Conservation (phyloP, 257 asterid genomes). For the Solanum habrochaites region DNA sequence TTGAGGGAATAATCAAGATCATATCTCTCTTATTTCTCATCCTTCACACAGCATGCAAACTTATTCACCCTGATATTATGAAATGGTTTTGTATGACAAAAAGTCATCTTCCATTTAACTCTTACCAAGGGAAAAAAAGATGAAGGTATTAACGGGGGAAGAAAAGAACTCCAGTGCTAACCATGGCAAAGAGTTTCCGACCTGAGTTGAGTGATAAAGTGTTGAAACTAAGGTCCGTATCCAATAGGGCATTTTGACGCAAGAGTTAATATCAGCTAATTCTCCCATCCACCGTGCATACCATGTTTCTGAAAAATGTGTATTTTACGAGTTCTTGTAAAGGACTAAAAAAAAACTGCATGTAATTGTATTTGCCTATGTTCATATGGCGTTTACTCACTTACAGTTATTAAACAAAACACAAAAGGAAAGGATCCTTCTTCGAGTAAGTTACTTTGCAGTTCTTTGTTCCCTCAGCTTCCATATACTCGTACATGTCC, state of each 20-base stretch:
- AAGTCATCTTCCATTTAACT: neutral
- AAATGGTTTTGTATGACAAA: neutral
- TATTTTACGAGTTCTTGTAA: neutral
- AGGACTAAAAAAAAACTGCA: neutral
- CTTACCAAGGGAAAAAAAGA: neutral
- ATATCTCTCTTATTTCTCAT: neutral
- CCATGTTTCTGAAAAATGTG: constrained; percentile 27
- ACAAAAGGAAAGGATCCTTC: neutral
- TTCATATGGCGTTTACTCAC: neutral
- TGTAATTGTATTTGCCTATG: neutral
- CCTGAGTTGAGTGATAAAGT: constrained; percentile 91
- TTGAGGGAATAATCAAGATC: neutral
- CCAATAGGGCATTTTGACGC: constrained; percentile 97
- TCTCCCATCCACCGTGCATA: constrained; percentile 64
- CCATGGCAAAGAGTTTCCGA: constrained; percentile 12
- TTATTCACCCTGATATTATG: neutral
- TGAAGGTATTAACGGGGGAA: neutral
- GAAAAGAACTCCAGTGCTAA: neutral
- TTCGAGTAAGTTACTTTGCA: constrained; percentile 30
- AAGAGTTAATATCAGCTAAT: constrained; percentile 68
- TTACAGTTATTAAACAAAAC: neutral
- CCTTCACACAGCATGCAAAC: neutral
- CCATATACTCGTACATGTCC: constrained; percentile 92
- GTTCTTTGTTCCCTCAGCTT: constrained; percentile 76
- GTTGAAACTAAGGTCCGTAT: constrained; percentile 81